Conservation (phyloP, 768 basidiomycete species). For the Coprinopsis sp. region DNA sequence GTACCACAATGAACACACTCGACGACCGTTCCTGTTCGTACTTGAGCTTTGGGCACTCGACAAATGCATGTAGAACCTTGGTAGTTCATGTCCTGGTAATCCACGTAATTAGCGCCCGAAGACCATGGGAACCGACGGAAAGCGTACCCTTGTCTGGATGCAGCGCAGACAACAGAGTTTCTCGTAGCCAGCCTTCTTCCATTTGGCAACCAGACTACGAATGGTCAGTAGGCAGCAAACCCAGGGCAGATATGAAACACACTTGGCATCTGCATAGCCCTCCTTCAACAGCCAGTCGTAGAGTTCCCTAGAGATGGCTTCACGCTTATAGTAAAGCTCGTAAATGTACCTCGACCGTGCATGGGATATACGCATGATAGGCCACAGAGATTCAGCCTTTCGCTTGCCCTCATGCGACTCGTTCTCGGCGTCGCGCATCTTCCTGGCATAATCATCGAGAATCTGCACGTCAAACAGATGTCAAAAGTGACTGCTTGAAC, state of each 20-base stretch:
- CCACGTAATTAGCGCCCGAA: neutral
- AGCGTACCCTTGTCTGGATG: constrained; percentile 80
- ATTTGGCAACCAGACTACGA: constrained; percentile 90
- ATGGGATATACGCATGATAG: constrained; percentile 97
- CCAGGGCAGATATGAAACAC: constrained; percentile 27
- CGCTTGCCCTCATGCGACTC: constrained; percentile 98
- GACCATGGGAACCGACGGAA: constrained; percentile 1
- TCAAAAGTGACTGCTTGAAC: neutral
- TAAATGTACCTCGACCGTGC: constrained; percentile 96
- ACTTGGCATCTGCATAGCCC: constrained; percentile 96
- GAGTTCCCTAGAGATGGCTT: constrained; percentile 86
- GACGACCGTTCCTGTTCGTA: constrained; percentile 85
- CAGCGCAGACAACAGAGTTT: constrained; percentile 96
- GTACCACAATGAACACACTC: constrained; percentile 96
- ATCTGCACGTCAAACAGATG: constrained; percentile 58
- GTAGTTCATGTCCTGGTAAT: constrained; percentile 92
- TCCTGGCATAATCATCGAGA: constrained; percentile 97
- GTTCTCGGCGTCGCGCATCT: constrained; percentile 99
- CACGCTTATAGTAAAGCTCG: constrained; percentile 97
- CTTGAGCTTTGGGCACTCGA: constrained; percentile 91
- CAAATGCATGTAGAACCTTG: constrained; percentile 98
- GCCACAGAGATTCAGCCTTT: constrained; percentile 89
- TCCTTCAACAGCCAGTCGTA: constrained; percentile 99
- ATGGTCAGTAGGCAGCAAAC: constrained; percentile 10
- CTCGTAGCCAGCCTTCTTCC: constrained; percentile 99